phyloP scores from a whole-genome alignment of 257 asterid species.

The Solanum arcanum region DNA sequence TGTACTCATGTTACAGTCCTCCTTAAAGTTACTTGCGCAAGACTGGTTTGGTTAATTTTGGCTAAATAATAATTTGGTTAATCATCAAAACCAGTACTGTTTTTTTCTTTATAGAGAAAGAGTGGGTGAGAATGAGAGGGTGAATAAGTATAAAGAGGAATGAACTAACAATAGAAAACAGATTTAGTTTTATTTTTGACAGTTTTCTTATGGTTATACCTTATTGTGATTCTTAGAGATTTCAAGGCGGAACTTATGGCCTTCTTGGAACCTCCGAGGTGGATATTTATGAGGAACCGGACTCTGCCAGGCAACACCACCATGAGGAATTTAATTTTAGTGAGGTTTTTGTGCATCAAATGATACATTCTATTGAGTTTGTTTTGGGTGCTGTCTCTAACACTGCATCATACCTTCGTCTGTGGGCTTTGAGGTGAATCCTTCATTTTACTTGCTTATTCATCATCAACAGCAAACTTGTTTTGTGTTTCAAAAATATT shows the following conservation, averaged over 20 bases:
- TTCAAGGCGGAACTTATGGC: slow-evolving; percentile 80
- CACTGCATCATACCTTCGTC: slow-evolving; percentile 90
- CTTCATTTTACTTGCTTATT: background rate
- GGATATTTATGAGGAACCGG: slow-evolving; percentile 60
- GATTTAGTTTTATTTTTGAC: background rate
- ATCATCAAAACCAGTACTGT: background rate
- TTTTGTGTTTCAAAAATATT: background rate
- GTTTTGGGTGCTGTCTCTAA: slow-evolving; percentile 95
- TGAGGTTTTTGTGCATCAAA: slow-evolving; percentile 93
- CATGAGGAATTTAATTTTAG: slow-evolving; percentile 74
- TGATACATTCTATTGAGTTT: slow-evolving; percentile 92
- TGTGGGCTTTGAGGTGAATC: slow-evolving; percentile 85
- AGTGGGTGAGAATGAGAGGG: background rate
- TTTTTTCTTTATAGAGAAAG: background rate
- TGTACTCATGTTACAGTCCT: background rate
- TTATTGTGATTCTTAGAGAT: slow-evolving; percentile 40
- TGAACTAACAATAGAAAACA: background rate
- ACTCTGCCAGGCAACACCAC: slow-evolving; percentile 46
- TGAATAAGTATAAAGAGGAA: background rate
- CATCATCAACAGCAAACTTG: background rate
- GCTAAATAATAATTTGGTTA: background rate
- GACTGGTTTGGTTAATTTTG: background rate
- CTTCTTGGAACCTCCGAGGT: slow-evolving; percentile 67
- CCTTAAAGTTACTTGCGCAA: background rate
- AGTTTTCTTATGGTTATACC: background rate